Evolutionary conservation across 2,329 filamentous ascomycete genomes (phyloP).

Genomic region (Talaromyces rugulosus): DNA sequence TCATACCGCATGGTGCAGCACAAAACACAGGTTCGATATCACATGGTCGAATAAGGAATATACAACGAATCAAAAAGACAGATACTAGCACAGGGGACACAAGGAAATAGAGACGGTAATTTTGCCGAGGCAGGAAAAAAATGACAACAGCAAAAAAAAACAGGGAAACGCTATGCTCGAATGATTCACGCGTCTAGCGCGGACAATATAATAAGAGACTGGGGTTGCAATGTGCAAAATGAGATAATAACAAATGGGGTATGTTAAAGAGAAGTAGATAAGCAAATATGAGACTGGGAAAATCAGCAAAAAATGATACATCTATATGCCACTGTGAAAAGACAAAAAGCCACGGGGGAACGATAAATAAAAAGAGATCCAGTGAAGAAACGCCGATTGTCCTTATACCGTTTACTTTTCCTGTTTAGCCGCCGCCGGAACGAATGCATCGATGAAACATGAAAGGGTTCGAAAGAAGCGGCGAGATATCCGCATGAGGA

Average conservation of each 20-base stretch:
- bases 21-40: constrained; percentile 1
- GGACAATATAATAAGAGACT: constrained; percentile 11
- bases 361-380: constrained; percentile 4
- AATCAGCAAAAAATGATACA: constrained; percentile 14
- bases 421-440: constrained; percentile 6
- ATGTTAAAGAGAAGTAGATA: constrained; percentile 21
- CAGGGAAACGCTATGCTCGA: constrained; percentile 13
- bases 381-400: constrained; percentile 9
- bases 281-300: constrained; percentile 28
- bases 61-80: constrained; percentile 10
- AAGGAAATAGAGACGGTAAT: constrained; percentile 14
- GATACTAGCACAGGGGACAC: not conserved
- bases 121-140: not conserved
- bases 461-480: constrained; percentile 1
- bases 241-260: constrained; percentile 17
- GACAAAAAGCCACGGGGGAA: constrained; percentile 19
- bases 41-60: constrained; percentile 1
- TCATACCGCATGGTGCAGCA: not conserved
- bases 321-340: constrained; percentile 32
- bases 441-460: constrained; percentile 11
- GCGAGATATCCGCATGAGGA: not conserved
- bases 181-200: constrained; percentile 16
- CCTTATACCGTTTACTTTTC: constrained; percentile 10
- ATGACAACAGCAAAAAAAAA: not conserved
- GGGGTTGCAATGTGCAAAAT: constrained; percentile 10